Conservation (phyloP, 805 yeast species). For the Komagataella pseudopastoris region DNA sequence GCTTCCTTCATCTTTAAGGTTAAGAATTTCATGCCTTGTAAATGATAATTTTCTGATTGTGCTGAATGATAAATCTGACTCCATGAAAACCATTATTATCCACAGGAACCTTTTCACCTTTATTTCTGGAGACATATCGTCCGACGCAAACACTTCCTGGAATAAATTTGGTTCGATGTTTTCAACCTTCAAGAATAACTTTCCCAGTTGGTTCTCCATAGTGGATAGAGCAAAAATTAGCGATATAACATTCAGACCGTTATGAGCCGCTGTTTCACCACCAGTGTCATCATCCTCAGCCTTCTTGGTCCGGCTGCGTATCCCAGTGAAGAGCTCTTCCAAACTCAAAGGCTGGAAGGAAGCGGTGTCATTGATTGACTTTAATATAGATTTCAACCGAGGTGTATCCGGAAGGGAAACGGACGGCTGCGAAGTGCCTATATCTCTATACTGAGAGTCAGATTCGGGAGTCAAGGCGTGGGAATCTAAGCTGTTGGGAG, state of each 20-base stretch:
- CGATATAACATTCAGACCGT: constrained; percentile 49
- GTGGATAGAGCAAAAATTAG: constrained; percentile 63
- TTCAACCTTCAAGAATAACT: constrained; percentile 2
- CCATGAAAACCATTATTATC: constrained; percentile 70
- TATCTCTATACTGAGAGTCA: neutral
- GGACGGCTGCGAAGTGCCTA: neutral
- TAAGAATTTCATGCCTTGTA: neutral
- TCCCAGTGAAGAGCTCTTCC: constrained; percentile 25
- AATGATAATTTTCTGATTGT: neutral
- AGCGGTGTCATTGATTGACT: constrained; percentile 70
- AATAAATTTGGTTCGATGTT: constrained; percentile 20
- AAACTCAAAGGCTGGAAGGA: constrained; percentile 31
- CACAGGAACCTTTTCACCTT: constrained; percentile 70
- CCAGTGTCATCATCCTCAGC: constrained; percentile 7
- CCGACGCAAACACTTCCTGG: constrained; percentile 61
- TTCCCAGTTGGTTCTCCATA: constrained; percentile 25
- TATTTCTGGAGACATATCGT: constrained; percentile 43
- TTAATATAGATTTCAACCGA: constrained; percentile 75
- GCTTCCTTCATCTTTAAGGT: neutral
- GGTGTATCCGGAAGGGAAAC: constrained; percentile 77
- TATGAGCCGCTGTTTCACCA: constrained; percentile 9
- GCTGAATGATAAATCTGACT: constrained; percentile 45
- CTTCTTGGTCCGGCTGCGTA: constrained; percentile 2
- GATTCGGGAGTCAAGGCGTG: neutral
- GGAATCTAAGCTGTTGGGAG: neutral